Conservation (phyloP, 768 basidiomycete species). For the Lactarius hengduanensis region DNA sequence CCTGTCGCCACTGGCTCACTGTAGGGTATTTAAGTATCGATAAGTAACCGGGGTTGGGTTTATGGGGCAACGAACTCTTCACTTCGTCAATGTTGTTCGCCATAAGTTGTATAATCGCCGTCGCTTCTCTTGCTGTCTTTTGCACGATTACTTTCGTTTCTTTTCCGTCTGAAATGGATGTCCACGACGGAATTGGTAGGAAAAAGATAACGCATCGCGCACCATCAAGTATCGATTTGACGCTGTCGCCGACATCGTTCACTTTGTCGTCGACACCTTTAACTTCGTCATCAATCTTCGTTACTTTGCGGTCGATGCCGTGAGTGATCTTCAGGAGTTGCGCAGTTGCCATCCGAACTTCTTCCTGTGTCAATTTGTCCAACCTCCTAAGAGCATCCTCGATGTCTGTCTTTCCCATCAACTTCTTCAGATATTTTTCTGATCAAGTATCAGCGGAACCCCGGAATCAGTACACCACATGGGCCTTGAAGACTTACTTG, state of each 20-base stretch:
- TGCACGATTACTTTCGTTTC: not conserved
- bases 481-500: not conserved
- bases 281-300: not conserved
- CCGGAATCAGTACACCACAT: no score
- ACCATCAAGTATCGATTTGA: not conserved
- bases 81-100: not conserved
- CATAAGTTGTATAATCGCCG: not conserved
- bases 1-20: not conserved
- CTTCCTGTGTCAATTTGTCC: not conserved
- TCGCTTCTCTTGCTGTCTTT: not conserved
- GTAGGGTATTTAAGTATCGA: not conserved
- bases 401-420: not conserved
- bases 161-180: not conserved
- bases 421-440: constrained; percentile 6
- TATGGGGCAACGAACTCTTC: not conserved
- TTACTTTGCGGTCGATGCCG: not conserved
- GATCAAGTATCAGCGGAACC: not conserved
- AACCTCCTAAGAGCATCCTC: not conserved
- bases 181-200: not conserved
- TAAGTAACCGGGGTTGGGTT: not conserved
- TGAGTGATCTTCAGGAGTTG: not conserved
- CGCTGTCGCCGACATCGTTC: not conserved
- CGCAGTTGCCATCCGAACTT: not conserved
- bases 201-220: not conserved
- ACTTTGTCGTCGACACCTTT: not conserved